phyloP scores from a whole-genome alignment of 345 rosid species.

The Eutrema heterophyllum region DNA sequence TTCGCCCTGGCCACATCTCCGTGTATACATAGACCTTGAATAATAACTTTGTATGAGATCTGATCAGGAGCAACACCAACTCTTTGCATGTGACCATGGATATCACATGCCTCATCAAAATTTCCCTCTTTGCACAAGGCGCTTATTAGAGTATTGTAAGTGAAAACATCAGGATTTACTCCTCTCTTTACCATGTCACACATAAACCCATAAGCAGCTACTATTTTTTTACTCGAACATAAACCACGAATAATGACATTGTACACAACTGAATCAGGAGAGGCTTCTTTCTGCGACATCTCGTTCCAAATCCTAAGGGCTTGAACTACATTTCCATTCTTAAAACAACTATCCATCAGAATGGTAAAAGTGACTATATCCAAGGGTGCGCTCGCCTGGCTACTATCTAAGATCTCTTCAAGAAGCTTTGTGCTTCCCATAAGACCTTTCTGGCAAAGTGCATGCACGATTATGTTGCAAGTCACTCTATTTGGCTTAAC shows the following conservation, averaged over 20 bases:
- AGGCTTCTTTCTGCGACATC: conserved; percentile 29
- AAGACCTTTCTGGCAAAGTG: conserved; percentile 57
- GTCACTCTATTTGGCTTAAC: conserved; percentile 59
- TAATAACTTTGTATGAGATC: conserved; percentile 49
- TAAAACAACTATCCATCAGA: conserved; percentile 64
- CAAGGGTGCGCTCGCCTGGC: conserved; percentile 29
- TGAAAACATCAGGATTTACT: conserved; percentile 49
- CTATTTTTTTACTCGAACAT: conserved; percentile 35
- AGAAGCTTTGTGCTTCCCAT: conserved; percentile 45
- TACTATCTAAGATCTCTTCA: conserved; percentile 38
- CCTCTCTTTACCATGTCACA: conserved; percentile 72
- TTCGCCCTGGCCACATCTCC: conserved; percentile 48
- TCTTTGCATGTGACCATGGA: conserved; percentile 44
- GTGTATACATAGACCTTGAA: conserved; percentile 49
- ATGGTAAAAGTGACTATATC: conserved; percentile 55
- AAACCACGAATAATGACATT: conserved; percentile 70
- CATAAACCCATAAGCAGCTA: conserved; percentile 41
- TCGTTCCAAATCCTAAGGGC: conserved; percentile 51
- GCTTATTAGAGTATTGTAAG: conserved; percentile 61
- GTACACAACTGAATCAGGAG: conserved; percentile 46
- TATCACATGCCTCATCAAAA: conserved; percentile 46
- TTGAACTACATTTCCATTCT: conserved; percentile 45
- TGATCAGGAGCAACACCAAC: conserved; percentile 56
- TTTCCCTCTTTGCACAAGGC: conserved; percentile 58
- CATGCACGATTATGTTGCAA: conserved; percentile 56